These are phyloP conservation scores for Cucurbita ficifolia DNA, from an alignment of 306 rosid species.

Conservation along the genomic window DNA sequence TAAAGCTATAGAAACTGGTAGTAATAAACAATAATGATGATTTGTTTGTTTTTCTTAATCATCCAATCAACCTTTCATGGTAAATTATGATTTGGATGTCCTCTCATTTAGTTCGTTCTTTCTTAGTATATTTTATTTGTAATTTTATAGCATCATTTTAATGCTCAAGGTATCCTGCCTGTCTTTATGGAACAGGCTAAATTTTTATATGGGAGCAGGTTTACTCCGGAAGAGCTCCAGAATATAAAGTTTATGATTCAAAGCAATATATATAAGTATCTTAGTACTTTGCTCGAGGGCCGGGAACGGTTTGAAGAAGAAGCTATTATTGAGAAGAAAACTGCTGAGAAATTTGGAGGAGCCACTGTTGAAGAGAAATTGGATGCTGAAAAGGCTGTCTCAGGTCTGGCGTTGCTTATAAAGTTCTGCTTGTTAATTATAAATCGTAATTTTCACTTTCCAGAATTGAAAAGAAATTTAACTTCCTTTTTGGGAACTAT, in stretches of 20 bases:
- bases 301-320: constrained; percentile 90
- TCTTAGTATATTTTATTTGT: not conserved
- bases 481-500: not conserved
- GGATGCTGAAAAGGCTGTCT: constrained; percentile 21
- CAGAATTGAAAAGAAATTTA: not conserved
- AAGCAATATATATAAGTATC: constrained; percentile 84
- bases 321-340: constrained; percentile 28
- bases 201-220: constrained; percentile 57
- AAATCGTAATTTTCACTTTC: not conserved
- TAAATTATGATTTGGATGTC: not conserved
- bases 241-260: constrained; percentile 75
- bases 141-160: constrained; percentile 1
- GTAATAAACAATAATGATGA: not conserved
- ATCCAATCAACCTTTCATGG: not conserved
- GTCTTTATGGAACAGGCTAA: constrained; percentile 43
- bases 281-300: constrained; percentile 74
- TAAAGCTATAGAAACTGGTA: not conserved
- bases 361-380: constrained; percentile 22
- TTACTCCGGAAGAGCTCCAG: constrained; percentile 60
- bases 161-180: constrained; percentile 9
- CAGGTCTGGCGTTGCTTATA: constrained; percentile 22
- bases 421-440: not conserved
- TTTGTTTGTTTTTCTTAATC: not conserved
- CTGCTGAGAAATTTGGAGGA: not conserved
- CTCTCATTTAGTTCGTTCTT: not conserved